These are phyloP conservation scores for Chrysoporthe cubensis DNA, from an alignment of 2,329 filamentous ascomycete species.

Conservation along the genomic window DNA sequence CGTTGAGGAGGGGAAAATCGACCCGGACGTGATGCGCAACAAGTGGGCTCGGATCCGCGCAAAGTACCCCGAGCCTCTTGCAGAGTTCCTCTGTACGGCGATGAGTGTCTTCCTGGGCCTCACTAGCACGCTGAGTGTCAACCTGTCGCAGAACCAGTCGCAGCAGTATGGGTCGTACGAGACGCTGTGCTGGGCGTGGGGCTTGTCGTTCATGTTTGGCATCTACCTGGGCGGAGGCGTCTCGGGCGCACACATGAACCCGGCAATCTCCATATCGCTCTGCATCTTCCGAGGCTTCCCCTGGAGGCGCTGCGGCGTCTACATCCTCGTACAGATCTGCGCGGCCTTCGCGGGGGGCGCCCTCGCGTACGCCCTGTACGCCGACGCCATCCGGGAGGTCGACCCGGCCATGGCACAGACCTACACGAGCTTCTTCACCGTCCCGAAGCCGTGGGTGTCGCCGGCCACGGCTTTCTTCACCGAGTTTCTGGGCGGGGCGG, in stretches of 20 bases:
- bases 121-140: slow-evolving; percentile 35
- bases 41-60: slow-evolving; percentile 37
- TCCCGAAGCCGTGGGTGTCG: slow-evolving; percentile 36
- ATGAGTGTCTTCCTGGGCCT: slow-evolving; percentile 36
- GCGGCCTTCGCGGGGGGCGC: slow-evolving; percentile 37
- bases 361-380: slow-evolving; percentile 39
- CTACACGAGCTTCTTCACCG: slow-evolving; percentile 42
- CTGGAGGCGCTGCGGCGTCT: slow-evolving; percentile 39
- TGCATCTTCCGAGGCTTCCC: slow-evolving; percentile 43
- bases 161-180: slow-evolving; percentile 35
- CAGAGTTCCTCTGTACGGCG: slow-evolving; percentile 36
- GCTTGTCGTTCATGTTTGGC: slow-evolving; percentile 39
- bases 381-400: slow-evolving; percentile 37
- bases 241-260: slow-evolving; percentile 40
- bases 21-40: slow-evolving; percentile 35
- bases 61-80: slow-evolving; percentile 36
- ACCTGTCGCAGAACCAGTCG: slow-evolving; percentile 33
- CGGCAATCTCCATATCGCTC: slow-evolving; percentile 41
- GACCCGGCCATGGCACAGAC: slow-evolving; percentile 38
- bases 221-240: slow-evolving; percentile 37
- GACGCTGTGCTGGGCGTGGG: slow-evolving; percentile 38
- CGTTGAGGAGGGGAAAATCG: slow-evolving; percentile 30
- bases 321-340: slow-evolving; percentile 38
- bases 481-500: slow-evolving; percentile 41
- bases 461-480: slow-evolving; percentile 39